Base-by-base conservation (phyloP, 805 yeast species). In the Zygosaccharomyces bailii region DNA sequence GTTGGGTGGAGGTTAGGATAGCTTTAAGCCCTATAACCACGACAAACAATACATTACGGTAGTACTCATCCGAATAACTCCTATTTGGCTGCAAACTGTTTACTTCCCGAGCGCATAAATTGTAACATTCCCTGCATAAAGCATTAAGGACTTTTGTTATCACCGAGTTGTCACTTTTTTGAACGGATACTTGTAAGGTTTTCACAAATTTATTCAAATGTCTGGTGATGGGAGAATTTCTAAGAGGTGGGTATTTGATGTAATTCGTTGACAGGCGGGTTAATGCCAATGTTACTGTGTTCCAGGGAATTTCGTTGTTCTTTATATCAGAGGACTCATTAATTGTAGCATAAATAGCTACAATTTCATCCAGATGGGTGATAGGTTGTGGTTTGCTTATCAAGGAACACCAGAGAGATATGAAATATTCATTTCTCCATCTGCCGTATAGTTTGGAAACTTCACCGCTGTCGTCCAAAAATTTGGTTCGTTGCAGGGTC, bases 381-480 rank as follows among this genome's bases (percentile, higher is more conserved):
- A 23, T 18, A 13, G 30, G 14, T n/a, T 37, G 17, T n/a, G 33
- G 21, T 31, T 9, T 27, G 27, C 19, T 11, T 11, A 43, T 11
- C 17, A 41, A 19, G 24, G 44, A 38, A 13, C 34, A 39, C 59
- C 59, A 57, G 2, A 56, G 33, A 2, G 66, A 64, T n/a, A 61
- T 21, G 38, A 56, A 56, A 18, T 41, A 35, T 3, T 42, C 23
- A 5, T 31, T 8, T 42, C 47, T 53, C 66, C 66, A 61, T n/a
- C 30, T 39, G 1, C 36, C 16, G 42, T 60, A 59, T 5, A 42
- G 23, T 4, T 30, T 30, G 1, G 8, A n/a, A 1, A 55, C 52
- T 2, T 35, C 35, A 5, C 62, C 60, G 2, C 51, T 42, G 13
- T 48, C 61, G 48, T 63, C 68, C 10, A 61, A 25, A 37, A 53